Conservation (phyloP, 345 rosid genomes). For the Chamaenerion angustifolium region DNA sequence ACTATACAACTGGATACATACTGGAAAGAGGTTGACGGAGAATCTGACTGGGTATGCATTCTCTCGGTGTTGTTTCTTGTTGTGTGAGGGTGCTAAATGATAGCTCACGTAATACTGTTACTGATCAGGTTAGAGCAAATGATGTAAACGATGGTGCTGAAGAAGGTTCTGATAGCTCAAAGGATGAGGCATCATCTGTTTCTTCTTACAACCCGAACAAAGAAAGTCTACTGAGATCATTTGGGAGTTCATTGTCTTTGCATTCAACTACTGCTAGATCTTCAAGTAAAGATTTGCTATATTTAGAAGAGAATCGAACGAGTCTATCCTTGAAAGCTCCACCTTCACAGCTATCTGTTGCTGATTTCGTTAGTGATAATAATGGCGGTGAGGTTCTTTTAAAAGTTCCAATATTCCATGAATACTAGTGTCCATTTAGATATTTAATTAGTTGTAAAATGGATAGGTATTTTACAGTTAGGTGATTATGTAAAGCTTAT, state of each 20-base stretch:
- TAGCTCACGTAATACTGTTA: constrained; percentile 1
- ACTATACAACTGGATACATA: constrained; percentile 59
- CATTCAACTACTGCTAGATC: constrained; percentile 57
- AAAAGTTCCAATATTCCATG: constrained; percentile 1
- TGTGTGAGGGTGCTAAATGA: neutral
- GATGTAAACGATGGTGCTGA: constrained; percentile 52
- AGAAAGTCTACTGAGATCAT: constrained; percentile 45
- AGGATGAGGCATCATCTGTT: constrained; percentile 81
- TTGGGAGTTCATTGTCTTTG: constrained; percentile 73
- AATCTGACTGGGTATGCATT: constrained; percentile 82
- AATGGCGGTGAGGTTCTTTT: constrained; percentile 29
- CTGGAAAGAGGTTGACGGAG: constrained; percentile 95
- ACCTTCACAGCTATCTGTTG: constrained; percentile 48
- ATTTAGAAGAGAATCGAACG: constrained; percentile 33
- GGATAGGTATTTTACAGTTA: too few relatives aligned
- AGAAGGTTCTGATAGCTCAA: constrained; percentile 85
- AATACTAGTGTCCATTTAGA: neutral
- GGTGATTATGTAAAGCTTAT: too few relatives aligned
- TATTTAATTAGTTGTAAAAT: neutral
- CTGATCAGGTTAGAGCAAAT: constrained; percentile 58
- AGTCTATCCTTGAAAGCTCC: constrained; percentile 49
- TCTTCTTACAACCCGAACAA: constrained; percentile 59
- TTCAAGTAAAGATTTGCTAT: constrained; percentile 40
- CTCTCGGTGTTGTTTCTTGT: neutral
- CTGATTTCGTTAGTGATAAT: constrained; percentile 56